Evolutionary conservation across 1,284 basidiomycete species (phyloP), one percentile per base, ranked within the genome.

Genomic region (Sanguinoderma infundibulare): DNA sequence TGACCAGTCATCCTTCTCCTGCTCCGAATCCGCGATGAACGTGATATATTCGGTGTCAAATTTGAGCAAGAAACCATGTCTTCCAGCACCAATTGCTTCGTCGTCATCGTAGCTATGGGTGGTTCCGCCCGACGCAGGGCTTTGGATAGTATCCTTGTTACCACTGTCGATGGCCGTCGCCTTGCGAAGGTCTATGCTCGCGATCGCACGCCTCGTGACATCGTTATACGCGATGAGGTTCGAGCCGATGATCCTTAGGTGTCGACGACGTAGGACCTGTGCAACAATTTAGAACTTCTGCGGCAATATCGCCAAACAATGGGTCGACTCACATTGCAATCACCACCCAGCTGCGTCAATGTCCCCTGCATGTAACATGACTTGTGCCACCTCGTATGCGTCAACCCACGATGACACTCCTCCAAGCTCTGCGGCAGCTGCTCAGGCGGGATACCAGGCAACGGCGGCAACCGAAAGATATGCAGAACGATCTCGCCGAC

Each of bases 281-380:
- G 98, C 12, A 89, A 87, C 93, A 97, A 67, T 17, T n/a, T n/a
- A n/a, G 57, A 35, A 14, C 35, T n/a, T 50, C 53, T n/a, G n/a
- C n/a, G n/a, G n/a, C 10, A 20, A 12, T 12, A 38, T 46, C 34
- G 47, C 47, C 44, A 9, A 22, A 24, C 6, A 42, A 52, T 46
- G 14, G 3, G 26, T 61, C 59, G 20, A 69, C 57, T 74, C 75
- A 96, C 95, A 61, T 79, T 84, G 73, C 96, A 98, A 75, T 98
- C 97, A n/a, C 96, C 97, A 5, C 97, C 97, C 63, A 86, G 87
- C 78, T 99, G 97, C 14, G 97, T 99, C 69, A 99, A 76, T 0
- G 89, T 90, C n/a, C 96, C 95, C 74, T 96, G 91, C 75, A 92
- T 92, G 73, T 96, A 95, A 51, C 92, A 92, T 60, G 91, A 85